Percentiles rank a stretch among this genome's conserved stretches.
These are phyloP conservation scores for Chalciporus pseudorubinellus DNA, from an alignment of 768 basidiomycete species.

Conservation along the genomic window DNA sequence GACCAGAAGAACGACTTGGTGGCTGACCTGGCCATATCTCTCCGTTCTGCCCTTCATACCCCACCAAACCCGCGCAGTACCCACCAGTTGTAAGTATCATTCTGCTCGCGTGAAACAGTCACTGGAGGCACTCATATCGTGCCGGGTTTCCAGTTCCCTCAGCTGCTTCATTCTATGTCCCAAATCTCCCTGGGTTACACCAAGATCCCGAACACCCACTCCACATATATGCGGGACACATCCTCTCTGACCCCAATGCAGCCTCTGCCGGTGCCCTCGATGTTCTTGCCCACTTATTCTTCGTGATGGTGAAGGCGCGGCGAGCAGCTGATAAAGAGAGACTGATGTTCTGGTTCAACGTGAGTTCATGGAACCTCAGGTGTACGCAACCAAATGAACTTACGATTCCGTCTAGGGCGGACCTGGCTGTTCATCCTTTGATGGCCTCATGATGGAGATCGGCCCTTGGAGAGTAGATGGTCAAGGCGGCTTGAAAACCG, in stretches of 20 bases:
- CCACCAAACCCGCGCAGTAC: slow-evolving; percentile 25
- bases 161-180: slow-evolving; percentile 83
- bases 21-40: slow-evolving; percentile 14
- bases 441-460: slow-evolving; percentile 98
- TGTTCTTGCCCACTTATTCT: slow-evolving; percentile 78
- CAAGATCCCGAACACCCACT: slow-evolving; percentile 69
- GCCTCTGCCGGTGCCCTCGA: slow-evolving; percentile 50
- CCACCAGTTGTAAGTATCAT: slow-evolving; percentile 39
- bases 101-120: neutral
- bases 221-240: slow-evolving; percentile 82
- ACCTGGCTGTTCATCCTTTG: slow-evolving; percentile 96
- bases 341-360: slow-evolving; percentile 96
- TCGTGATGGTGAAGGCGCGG: slow-evolving; percentile 86
- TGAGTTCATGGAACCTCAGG: slow-evolving; percentile 35
- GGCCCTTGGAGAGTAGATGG: slow-evolving; percentile 86
- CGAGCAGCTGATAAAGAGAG: slow-evolving; percentile 87
- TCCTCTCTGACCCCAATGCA: slow-evolving; percentile 72
- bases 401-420: slow-evolving; percentile 60
- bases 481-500: slow-evolving; percentile 63
- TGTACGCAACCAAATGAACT: neutral
- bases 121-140: neutral
- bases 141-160: slow-evolving; percentile 55
- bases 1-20: slow-evolving; percentile 2
- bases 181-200: slow-evolving; percentile 70
- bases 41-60: slow-evolving; percentile 15